phyloP scores from a whole-genome alignment of 208 protist genomes.

The Balamuthia mandrillaris region DNA sequence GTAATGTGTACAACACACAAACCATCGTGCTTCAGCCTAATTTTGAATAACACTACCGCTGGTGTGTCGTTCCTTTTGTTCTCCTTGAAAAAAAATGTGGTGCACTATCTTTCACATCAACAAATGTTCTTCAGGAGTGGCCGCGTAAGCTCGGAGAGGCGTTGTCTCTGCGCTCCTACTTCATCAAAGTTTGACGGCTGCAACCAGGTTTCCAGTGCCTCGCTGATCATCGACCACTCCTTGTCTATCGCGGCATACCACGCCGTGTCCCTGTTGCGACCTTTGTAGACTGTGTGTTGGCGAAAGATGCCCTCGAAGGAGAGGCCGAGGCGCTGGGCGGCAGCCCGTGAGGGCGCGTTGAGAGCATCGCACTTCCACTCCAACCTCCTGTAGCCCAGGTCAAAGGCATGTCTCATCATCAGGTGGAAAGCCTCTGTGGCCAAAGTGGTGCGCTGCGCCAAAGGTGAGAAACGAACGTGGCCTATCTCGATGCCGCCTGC shows the following conservation, averaged over 20 bases:
- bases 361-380: conserved; percentile 41
- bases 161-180: no score
- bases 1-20: no score
- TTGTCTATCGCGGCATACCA: conserved; percentile 34
- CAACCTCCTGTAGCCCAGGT: conserved; percentile 37
- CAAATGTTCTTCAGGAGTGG: no score
- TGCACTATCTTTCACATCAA: no score
- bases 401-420: conserved; percentile 22
- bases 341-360: conserved; percentile 4
- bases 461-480: neutral
- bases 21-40: no score
- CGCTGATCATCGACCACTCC: conserved; percentile 25
- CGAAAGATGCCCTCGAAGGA: conserved; percentile 42
- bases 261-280: conserved; percentile 25
- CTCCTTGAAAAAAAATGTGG: no score
- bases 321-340: conserved; percentile 28
- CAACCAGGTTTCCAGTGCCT: neutral
- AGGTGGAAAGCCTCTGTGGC: conserved; percentile 32
- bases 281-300: conserved; percentile 40
- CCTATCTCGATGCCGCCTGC: conserved; percentile 8
- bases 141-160: no score
- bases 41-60: no score
- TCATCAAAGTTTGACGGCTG: no score
- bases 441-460: neutral
- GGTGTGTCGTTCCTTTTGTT: no score